Base-by-base conservation (phyloP, 73 alveolate genomes). In the Blepharisma japonicum region DNA sequence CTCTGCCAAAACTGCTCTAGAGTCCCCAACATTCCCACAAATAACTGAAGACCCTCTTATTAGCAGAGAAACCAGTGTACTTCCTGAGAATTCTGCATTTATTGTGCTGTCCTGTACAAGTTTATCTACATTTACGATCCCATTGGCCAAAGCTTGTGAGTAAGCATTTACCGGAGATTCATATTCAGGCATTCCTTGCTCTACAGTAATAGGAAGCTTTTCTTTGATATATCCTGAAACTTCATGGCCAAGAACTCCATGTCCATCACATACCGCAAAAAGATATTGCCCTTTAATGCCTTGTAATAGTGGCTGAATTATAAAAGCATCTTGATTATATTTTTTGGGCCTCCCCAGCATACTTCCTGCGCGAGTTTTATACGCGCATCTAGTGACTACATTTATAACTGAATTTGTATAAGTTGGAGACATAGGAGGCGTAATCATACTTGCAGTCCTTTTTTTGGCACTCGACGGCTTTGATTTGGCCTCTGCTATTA, bases 191-290 rank as follows among this genome's bases (percentile, higher is more conserved):
- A 61, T 14, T 14, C 47, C 23, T 7, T 70, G 14, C 53, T 85
- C 92, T 11, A 85, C 53, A 25, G 49, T 23, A 6, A 46, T n/a
- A 0, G 99, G 97, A 66, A 93, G 81, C 27, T 68, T 77, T 68
- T 91, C 86, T 74, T 89, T 76, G 25, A 95, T 92, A 81, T 89
- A 95, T 42, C 91, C 93, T 54, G 97, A 85, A 25, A 96, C 95
- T 56, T 88, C 81, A 86, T 96, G 99, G 5, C 99, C 99, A 87
- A 89, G 78, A 50, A 79, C 81, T 2, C 99, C 99, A 81, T 95
- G 99, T 39, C 99, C 99, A 85, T 96, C 99, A 71, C 97, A 91
- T 8, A 96, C 99, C 20, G 97, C 96, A 50, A 93, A 68, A 48
- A 88, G 56, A 92, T 89, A 90, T 38, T 83, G 86, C n/a, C 87